Conservation (phyloP, 331 rosid genomes). For the Spiraea crenata region DNA sequence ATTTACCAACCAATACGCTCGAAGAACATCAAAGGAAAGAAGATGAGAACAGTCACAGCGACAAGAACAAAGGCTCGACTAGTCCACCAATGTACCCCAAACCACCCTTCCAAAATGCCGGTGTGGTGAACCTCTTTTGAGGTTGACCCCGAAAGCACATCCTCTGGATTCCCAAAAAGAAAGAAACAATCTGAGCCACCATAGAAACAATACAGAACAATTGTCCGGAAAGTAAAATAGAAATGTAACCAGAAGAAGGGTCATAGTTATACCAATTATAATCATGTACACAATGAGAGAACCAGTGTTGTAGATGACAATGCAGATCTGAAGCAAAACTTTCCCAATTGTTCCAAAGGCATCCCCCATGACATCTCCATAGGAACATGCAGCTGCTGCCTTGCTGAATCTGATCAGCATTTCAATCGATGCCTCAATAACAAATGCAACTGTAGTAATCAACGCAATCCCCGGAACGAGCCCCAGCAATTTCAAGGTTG, state of each 20-base stretch:
- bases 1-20: slow-evolving; percentile 19
- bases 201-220: neutral
- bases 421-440: slow-evolving; percentile 30
- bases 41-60: slow-evolving; percentile 17
- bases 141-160: slow-evolving; percentile 28
- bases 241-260: neutral
- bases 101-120: slow-evolving; percentile 31
- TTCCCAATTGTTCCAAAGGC: slow-evolving; percentile 31
- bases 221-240: neutral
- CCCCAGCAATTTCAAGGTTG: slow-evolving; percentile 28
- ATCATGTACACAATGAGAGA: slow-evolving; percentile 37
- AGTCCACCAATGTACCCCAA: slow-evolving; percentile 34
- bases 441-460: slow-evolving; percentile 22
- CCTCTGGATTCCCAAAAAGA: slow-evolving; percentile 5
- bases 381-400: slow-evolving; percentile 20
- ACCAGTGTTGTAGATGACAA: slow-evolving; percentile 39
- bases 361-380: slow-evolving; percentile 29
- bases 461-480: slow-evolving; percentile 23
- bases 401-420: slow-evolving; percentile 33
- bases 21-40: slow-evolving; percentile 20
- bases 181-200: neutral
- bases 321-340: slow-evolving; percentile 30
- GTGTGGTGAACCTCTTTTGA: slow-evolving; percentile 23
- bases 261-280: slow-evolving; percentile 20
- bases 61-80: slow-evolving; percentile 28